These are phyloP conservation scores for Solanum rostratum DNA, from an alignment of 257 asterid species.

Conservation along the genomic window DNA sequence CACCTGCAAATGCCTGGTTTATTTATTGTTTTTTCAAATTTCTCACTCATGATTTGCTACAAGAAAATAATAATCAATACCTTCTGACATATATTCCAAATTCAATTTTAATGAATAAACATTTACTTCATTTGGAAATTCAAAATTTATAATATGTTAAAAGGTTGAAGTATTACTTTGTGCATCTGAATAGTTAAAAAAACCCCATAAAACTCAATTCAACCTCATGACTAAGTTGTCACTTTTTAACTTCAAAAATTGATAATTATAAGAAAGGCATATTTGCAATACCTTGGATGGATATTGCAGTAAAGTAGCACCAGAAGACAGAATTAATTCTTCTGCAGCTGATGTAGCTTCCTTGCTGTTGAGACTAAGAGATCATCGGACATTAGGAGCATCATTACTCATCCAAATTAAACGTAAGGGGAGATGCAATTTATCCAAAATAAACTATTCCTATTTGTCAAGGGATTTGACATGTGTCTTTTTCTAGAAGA, in stretches of 20 bases:
- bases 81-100: background rate
- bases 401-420: background rate
- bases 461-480: background rate
- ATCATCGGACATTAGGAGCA: background rate
- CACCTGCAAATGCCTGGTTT: constrained; percentile 94
- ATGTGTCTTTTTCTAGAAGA: background rate
- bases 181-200: background rate
- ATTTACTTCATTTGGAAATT: background rate
- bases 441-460: background rate
- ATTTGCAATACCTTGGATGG: constrained; percentile 65
- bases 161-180: background rate
- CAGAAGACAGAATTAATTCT: constrained; percentile 47
- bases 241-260: background rate
- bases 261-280: background rate
- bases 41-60: constrained; percentile 20
- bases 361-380: constrained; percentile 37
- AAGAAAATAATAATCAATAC: constrained; percentile 3
- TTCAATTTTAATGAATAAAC: background rate
- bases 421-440: background rate
- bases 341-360: constrained; percentile 15
- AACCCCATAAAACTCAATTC: background rate
- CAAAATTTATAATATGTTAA: background rate
- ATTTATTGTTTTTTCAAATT: constrained; percentile 46
- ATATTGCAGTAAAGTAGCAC: constrained; percentile 66
- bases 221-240: background rate